Percentiles rank a stretch among this genome's conserved stretches.
Conservation (phyloP, 75 land plant species). For the Pseudotsuga menziesii region DNA sequence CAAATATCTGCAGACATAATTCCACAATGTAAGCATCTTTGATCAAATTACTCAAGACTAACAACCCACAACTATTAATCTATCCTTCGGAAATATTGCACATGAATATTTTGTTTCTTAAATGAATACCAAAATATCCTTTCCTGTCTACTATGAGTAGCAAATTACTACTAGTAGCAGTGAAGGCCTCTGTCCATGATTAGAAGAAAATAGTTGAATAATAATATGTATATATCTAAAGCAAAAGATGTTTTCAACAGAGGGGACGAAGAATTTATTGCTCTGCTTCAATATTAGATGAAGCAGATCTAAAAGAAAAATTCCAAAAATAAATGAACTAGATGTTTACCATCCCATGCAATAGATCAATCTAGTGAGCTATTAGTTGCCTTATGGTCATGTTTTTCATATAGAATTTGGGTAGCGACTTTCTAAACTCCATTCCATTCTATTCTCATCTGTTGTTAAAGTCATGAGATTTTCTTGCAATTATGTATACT, state of each 20-base stretch:
- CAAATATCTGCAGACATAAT: constrained; percentile 62
- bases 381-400: background rate
- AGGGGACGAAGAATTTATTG: no score
- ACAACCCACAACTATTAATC: background rate
- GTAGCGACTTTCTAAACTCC: background rate
- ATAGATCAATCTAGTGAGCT: background rate
- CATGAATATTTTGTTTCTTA: background rate
- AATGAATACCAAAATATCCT: background rate
- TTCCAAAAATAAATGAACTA: background rate
- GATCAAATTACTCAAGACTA: background rate
- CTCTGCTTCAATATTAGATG: background rate
- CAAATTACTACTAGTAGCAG: background rate
- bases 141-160: background rate
- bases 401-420: background rate
- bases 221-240: background rate
- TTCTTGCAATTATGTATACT: background rate
- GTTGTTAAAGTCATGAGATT: background rate
- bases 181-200: background rate
- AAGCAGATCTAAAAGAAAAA: background rate
- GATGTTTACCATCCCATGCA: background rate
- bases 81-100: background rate
- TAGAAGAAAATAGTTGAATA: background rate
- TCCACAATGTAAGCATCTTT: background rate
- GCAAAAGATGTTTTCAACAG: no score
- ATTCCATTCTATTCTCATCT: background rate